Conservation (phyloP, 108 stramenopile species). For the Schizochytrium sp. region DNA sequence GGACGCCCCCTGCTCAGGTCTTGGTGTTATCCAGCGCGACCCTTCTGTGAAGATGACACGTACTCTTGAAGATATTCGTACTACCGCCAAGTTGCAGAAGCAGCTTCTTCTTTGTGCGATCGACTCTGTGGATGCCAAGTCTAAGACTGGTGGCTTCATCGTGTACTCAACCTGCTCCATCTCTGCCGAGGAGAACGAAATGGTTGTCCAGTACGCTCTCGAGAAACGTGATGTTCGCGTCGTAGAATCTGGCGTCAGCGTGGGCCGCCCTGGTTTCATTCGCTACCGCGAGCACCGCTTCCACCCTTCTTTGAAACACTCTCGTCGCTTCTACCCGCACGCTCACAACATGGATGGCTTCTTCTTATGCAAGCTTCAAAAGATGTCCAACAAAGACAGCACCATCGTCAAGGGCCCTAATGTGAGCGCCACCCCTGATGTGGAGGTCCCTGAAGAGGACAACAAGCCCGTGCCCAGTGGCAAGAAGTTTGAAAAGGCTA, state of each 20-base stretch:
- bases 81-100: constrained; percentile 94
- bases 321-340: constrained; percentile 97
- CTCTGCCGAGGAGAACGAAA: constrained; percentile 96
- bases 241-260: constrained; percentile 90
- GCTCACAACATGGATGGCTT: constrained; percentile 99
- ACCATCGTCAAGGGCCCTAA: background rate
- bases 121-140: constrained; percentile 87
- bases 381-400: constrained; percentile 76
- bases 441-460: background rate
- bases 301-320: constrained; percentile 92
- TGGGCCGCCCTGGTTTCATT: constrained; percentile 92
- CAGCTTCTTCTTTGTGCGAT: constrained; percentile 95
- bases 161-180: constrained; percentile 99
- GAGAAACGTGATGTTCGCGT: constrained; percentile 92
- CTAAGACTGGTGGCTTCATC: constrained; percentile 90
- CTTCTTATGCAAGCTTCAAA: constrained; percentile 96
- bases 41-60: constrained; percentile 95
- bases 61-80: constrained; percentile 88
- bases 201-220: constrained; percentile 96
- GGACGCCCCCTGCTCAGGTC: constrained; percentile 97
- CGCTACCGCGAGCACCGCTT: constrained; percentile 91
- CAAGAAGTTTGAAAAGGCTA: background rate
- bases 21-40: constrained; percentile 97
- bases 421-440: background rate
- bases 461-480: background rate